A percentile compares a stretch with the other conserved stretches of the same genome.
These are phyloP conservation scores for Sistotremastrum niveocremeum DNA, from an alignment of 768 basidiomycete species.

Conservation along the genomic window DNA sequence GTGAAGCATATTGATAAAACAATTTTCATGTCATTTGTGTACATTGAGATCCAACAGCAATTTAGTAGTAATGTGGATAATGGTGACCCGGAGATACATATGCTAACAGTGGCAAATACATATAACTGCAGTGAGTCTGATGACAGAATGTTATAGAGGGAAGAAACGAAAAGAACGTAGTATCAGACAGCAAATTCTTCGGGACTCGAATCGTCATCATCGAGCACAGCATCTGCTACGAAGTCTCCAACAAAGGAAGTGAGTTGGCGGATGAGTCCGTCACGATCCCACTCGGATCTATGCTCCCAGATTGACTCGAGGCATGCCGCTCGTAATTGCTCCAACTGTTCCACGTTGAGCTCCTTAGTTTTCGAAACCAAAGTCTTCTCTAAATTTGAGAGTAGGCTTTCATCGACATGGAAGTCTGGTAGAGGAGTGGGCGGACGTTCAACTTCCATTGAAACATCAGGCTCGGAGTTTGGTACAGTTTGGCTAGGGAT, in stretches of 20 bases:
- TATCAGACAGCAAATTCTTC: no score
- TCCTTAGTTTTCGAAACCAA: constrained; percentile 40
- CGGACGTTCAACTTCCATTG: constrained; percentile 39
- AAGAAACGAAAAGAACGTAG: no score
- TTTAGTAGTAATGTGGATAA: no score
- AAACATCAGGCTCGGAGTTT: constrained; percentile 14
- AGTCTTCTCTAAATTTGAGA: constrained; percentile 34
- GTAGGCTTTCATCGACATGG: constrained; percentile 35
- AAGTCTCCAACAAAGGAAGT: constrained; percentile 45
- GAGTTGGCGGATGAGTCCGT: constrained; percentile 46
- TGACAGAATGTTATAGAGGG: no score
- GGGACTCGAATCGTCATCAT: constrained; percentile 1
- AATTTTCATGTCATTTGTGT: no score
- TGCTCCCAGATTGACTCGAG: constrained; percentile 74
- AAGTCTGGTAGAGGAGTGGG: constrained; percentile 75
- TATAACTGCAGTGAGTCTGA: no score
- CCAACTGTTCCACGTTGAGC: constrained; percentile 79
- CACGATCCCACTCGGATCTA: constrained; percentile 73
- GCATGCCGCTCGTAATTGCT: constrained; percentile 81
- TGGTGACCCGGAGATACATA: no score
- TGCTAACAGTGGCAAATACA: no score
- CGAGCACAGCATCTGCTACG: constrained; percentile 42
- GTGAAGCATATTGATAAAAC: no score
- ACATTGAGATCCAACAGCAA: no score
- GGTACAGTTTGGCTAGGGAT: constrained; percentile 6